Conservation (phyloP, 2,329 filamentous ascomycete genomes). For the Neospermospora avenae region DNA sequence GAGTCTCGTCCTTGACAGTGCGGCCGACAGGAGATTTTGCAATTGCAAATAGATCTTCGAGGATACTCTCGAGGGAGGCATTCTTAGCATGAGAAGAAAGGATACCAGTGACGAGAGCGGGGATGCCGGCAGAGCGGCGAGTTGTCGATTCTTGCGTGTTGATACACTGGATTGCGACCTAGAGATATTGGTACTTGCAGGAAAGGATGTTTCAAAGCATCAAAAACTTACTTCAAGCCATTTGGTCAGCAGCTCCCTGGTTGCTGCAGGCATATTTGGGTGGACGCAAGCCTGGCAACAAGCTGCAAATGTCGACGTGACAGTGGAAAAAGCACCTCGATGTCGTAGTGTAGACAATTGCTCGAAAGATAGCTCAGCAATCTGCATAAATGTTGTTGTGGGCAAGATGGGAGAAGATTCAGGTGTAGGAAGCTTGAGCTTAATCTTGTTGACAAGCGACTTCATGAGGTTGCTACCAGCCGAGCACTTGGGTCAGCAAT, state of each 20-base stretch:
- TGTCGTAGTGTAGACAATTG: slow-evolving; percentile 83
- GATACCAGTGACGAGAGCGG: slow-evolving; percentile 79
- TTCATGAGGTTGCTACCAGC: slow-evolving; percentile 64
- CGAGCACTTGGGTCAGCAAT: slow-evolving; percentile 8
- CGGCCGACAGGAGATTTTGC: slow-evolving; percentile 51
- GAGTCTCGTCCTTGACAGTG: slow-evolving; percentile 54
- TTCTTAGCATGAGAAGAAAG: slow-evolving; percentile 60
- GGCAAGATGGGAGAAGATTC: slow-evolving; percentile 46
- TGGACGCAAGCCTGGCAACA: slow-evolving; percentile 56
- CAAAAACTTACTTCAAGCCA: slow-evolving; percentile 68
- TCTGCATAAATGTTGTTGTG: slow-evolving; percentile 54
- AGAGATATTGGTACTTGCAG: slow-evolving; percentile 5
- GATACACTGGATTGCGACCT: slow-evolving; percentile 68
- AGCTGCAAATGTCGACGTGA: slow-evolving; percentile 79
- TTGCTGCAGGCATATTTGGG: neutral
- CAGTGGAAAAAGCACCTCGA: slow-evolving; percentile 88
- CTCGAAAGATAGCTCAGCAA: slow-evolving; percentile 74
- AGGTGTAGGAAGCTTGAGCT: slow-evolving; percentile 39
- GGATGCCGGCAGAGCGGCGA: slow-evolving; percentile 86
- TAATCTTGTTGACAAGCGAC: slow-evolving; percentile 50
- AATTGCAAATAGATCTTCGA: slow-evolving; percentile 59
- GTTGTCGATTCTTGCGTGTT: slow-evolving; percentile 77
- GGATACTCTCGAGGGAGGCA: slow-evolving; percentile 62
- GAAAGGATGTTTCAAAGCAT: slow-evolving; percentile 17
- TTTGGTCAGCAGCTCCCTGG: slow-evolving; percentile 43